Conservation (phyloP, 495 filamentous ascomycete species). For the Neurospora africana region DNA sequence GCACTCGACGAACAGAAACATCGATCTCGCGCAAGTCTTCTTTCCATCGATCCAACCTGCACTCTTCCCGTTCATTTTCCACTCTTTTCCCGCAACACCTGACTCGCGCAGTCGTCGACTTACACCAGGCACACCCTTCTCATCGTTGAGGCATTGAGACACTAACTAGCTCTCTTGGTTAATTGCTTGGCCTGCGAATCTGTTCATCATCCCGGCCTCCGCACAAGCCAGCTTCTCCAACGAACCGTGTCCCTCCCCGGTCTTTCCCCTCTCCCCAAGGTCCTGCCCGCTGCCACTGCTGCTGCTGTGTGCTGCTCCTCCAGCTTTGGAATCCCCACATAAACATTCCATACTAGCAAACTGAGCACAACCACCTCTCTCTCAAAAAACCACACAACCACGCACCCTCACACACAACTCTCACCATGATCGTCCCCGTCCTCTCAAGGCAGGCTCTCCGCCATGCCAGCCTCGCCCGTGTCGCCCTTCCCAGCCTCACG, state of each 20-base stretch:
- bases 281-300: background rate
- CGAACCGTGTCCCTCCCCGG: background rate
- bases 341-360: background rate
- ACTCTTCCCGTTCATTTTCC: background rate
- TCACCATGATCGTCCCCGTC: conserved; percentile 43
- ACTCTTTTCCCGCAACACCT: background rate
- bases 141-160: no score
- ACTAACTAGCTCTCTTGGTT: no score
- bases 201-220: background rate
- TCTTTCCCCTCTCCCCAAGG: background rate
- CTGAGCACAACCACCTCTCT: background rate
- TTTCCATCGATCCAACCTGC: background rate
- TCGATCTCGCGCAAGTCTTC: background rate
- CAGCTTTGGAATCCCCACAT: background rate
- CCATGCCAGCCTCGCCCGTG: conserved; percentile 29
- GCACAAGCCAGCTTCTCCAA: background rate
- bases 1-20: background rate
- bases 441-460: conserved; percentile 45
- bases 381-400: background rate
- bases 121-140: background rate
- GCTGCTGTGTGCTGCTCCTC: background rate
- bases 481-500: conserved; percentile 35
- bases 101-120: background rate
- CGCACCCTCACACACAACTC: conserved; percentile 2
- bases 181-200: background rate